These are phyloP conservation scores for Leptodermis oblonga DNA, from an alignment of 257 asterid species.

Conservation along the genomic window DNA sequence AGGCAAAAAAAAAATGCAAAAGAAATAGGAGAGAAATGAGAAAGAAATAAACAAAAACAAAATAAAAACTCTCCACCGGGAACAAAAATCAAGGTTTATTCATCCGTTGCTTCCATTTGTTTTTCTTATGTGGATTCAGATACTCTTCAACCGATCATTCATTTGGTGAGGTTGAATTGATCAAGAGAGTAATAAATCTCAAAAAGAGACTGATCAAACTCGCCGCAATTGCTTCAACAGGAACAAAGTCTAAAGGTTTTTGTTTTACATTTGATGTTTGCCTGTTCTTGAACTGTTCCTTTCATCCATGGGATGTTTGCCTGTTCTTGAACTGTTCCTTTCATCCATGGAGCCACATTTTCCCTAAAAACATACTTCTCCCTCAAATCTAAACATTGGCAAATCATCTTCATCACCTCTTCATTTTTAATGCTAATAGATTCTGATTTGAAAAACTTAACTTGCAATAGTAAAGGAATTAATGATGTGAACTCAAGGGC, in stretches of 20 bases:
- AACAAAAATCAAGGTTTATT: too few relatives aligned
- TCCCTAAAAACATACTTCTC: conserved; percentile 80
- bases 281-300: conserved; percentile 30
- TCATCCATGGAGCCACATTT: conserved; percentile 66
- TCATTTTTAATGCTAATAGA: conserved; percentile 60
- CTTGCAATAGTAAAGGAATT: conserved; percentile 27
- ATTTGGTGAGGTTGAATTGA: too few relatives aligned
- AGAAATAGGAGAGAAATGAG: too few relatives aligned
- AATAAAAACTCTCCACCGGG: too few relatives aligned
- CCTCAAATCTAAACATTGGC: conserved; percentile 73
- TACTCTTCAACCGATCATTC: too few relatives aligned
- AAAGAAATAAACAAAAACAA: too few relatives aligned
- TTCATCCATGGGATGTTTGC: conserved; percentile 80
- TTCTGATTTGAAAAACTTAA: conserved; percentile 43
- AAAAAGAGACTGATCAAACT: too few relatives aligned
- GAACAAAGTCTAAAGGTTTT: conserved; percentile 61
- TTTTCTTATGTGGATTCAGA: too few relatives aligned
- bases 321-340: conserved; percentile 30
- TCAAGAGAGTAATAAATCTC: too few relatives aligned
- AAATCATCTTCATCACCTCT: conserved; percentile 74
- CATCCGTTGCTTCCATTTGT: too few relatives aligned
- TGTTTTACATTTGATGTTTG: conserved; percentile 31
- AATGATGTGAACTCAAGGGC: neutral
- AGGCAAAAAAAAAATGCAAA: too few relatives aligned
- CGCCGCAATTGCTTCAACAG: conserved; percentile 72